Conservation (phyloP, 331 rosid genomes). For the Rosa hybrid region DNA sequence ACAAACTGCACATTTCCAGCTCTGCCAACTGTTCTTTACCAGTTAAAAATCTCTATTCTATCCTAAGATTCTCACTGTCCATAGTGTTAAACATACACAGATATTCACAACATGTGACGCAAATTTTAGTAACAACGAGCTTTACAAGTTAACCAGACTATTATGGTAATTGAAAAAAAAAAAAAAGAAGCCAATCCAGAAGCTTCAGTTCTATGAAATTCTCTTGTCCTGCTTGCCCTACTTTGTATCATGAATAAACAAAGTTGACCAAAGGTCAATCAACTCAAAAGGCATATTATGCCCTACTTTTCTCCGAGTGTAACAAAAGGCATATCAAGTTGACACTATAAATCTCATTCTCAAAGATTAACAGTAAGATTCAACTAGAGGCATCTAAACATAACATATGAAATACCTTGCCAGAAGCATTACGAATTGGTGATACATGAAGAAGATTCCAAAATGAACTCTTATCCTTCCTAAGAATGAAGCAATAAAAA, state of each 20-base stretch:
- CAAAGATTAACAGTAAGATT: background rate
- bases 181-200: background rate
- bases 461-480: conserved; percentile 90
- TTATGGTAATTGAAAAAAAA: background rate
- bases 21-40: background rate
- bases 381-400: background rate
- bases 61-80: background rate
- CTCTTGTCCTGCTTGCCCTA: background rate
- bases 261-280: background rate
- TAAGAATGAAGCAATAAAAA: conserved; percentile 33
- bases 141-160: background rate
- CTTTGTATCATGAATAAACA: background rate
- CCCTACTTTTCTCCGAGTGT: background rate
- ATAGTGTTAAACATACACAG: background rate
- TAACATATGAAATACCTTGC: conserved; percentile 65
- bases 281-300: background rate
- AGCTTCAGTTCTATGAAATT: background rate
- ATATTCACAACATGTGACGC: background rate
- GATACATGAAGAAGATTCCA: conserved; percentile 93
- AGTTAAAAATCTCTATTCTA: background rate
- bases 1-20: background rate
- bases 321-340: conserved; percentile 15
- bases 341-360: background rate
- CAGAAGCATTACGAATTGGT: conserved; percentile 85
- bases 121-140: background rate